A percentile compares a stretch with the other conserved stretches of the same genome.
These are phyloP conservation scores for Fraxinus anomala DNA, from an alignment of 257 asterid species.

Conservation along the genomic window DNA sequence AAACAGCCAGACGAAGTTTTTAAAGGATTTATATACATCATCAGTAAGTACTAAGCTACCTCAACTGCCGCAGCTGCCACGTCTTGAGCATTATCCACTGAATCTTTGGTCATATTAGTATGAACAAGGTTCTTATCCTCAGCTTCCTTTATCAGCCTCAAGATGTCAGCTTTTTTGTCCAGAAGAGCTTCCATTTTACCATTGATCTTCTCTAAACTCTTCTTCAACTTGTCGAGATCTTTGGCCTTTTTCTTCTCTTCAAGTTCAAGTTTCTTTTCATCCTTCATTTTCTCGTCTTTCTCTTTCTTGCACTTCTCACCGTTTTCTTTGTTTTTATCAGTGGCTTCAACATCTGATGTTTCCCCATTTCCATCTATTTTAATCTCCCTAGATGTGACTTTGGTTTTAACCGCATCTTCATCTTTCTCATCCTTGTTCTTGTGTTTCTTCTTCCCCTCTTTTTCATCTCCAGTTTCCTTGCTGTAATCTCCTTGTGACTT, in stretches of 20 bases:
- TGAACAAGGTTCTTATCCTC: conserved; percentile 39
- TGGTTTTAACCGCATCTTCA: conserved; percentile 12
- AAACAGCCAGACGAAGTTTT: neutral
- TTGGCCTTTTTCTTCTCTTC: conserved; percentile 44
- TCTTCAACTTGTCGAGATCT: conserved; percentile 51
- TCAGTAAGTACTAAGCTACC: conserved; percentile 19
- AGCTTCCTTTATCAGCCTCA: conserved; percentile 54
- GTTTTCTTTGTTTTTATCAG: conserved; percentile 27
- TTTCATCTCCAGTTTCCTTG: conserved; percentile 8
- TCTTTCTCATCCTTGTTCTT: conserved; percentile 10
- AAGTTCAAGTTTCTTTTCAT: conserved; percentile 50
- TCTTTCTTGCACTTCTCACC: conserved; percentile 28
- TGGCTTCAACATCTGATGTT: conserved; percentile 24
- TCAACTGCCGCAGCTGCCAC: conserved; percentile 19
- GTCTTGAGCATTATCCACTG: conserved; percentile 27
- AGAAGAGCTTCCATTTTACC: conserved; percentile 48
- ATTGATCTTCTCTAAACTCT: conserved; percentile 54
- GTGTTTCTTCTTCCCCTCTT: neutral
- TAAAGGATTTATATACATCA: neutral
- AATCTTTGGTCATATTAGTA: conserved; percentile 33
- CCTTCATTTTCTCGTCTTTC: conserved; percentile 43
- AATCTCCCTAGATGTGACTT: conserved; percentile 45
- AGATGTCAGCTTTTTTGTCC: conserved; percentile 49
- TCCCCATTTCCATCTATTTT: conserved; percentile 34
- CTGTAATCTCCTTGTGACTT: conserved; percentile 10